These are phyloP conservation scores for Erythrophleum ivorense DNA, from an alignment of 331 rosid species.

Conservation along the genomic window DNA sequence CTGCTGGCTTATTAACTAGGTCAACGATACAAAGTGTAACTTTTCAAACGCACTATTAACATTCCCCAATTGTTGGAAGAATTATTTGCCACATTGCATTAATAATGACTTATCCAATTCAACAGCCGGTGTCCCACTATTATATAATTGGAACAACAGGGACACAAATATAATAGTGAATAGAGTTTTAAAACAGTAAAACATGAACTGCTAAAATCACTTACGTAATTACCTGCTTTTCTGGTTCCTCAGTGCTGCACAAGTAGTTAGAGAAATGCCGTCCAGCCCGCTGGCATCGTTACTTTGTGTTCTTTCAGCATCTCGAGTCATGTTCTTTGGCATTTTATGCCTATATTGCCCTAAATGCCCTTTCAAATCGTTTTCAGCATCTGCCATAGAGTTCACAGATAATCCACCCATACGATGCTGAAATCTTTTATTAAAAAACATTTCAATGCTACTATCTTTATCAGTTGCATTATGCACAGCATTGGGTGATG, in stretches of 20 bases:
- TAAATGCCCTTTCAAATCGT: slow-evolving; percentile 44
- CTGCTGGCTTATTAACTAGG: slow-evolving; percentile 15
- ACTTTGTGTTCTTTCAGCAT: slow-evolving; percentile 44
- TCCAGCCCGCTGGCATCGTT: slow-evolving; percentile 48
- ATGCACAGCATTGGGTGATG: slow-evolving; percentile 50
- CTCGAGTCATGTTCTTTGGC: slow-evolving; percentile 50
- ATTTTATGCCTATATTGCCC: slow-evolving; percentile 46
- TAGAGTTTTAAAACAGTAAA: slow-evolving; percentile 25
- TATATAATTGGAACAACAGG: slow-evolving; percentile 24
- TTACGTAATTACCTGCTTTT: slow-evolving; percentile 55
- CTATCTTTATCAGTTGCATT: slow-evolving; percentile 47
- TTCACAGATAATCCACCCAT: slow-evolving; percentile 51
- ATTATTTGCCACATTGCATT: slow-evolving; percentile 17
- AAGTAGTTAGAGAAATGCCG: slow-evolving; percentile 46
- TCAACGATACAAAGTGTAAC: neutral
- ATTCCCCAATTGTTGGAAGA: neutral
- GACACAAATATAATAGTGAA: neutral
- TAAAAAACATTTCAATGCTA: slow-evolving; percentile 43
- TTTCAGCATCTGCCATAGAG: slow-evolving; percentile 48
- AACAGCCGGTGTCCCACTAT: too few relatives aligned
- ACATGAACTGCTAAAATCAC: slow-evolving; percentile 23
- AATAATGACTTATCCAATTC: slow-evolving; percentile 2
- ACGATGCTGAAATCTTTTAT: slow-evolving; percentile 57
- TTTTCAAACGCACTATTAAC: slow-evolving; percentile 13
- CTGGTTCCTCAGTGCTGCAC: slow-evolving; percentile 44